Percentiles rank a stretch among this genome's conserved stretches.
These are phyloP conservation scores for Lipomyces chichibuensis DNA, from an alignment of 805 yeast genomes.

Conservation along the genomic window DNA sequence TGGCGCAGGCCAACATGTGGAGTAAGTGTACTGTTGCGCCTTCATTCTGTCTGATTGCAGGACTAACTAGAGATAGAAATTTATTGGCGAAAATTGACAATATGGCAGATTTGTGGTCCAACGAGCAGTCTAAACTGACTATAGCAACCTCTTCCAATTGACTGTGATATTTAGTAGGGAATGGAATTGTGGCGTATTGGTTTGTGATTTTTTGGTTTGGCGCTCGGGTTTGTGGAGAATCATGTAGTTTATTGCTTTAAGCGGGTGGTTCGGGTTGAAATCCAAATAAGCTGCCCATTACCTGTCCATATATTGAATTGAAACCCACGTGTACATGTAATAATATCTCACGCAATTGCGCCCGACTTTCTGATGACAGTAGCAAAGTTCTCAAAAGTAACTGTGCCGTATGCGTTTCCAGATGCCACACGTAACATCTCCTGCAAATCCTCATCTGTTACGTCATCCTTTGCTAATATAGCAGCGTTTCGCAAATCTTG, in stretches of 20 bases:
- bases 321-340: background rate
- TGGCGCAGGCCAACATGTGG: conserved; percentile 19
- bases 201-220: background rate
- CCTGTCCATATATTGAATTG: background rate
- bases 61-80: background rate
- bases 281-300: no score
- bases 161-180: background rate
- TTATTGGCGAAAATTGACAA: conserved; percentile 23
- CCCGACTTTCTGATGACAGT: conserved; percentile 39
- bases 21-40: background rate
- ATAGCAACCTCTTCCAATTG: background rate
- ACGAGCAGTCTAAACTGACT: conserved; percentile 5
- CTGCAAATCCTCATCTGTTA: conserved; percentile 40
- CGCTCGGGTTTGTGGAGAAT: background rate
- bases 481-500: conserved; percentile 39
- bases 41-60: background rate
- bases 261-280: no score
- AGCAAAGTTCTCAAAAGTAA: conserved; percentile 37
- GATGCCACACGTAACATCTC: conserved; percentile 42
- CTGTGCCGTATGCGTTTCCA: conserved; percentile 26
- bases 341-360: conserved; percentile 12
- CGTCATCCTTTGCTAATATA: conserved; percentile 38
- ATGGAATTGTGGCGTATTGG: background rate
- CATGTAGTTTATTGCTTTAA: no score
- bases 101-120: conserved; percentile 23